These are phyloP conservation scores for Claviceps sp. DNA, from an alignment of 2,329 filamentous ascomycete genomes.

Conservation along the genomic window DNA sequence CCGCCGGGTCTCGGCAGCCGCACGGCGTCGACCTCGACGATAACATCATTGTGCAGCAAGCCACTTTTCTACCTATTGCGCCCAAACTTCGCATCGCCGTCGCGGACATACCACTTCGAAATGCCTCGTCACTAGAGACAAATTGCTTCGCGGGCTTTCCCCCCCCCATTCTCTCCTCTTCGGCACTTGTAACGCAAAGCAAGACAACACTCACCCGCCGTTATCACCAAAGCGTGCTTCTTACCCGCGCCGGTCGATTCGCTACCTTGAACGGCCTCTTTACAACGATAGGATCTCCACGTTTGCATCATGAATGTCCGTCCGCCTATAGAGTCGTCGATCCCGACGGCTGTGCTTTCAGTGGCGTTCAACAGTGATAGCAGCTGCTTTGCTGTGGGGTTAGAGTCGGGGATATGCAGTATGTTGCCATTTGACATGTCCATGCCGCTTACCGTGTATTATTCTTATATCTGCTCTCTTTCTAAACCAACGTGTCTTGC, in stretches of 20 bases:
- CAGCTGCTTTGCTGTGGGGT: constrained; percentile 74
- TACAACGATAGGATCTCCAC: background rate
- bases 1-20: background rate
- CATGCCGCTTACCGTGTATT: background rate
- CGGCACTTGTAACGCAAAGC: background rate
- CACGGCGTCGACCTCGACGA: background rate
- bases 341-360: constrained; percentile 63
- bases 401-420: constrained; percentile 80
- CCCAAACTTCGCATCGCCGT: background rate
- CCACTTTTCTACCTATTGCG: background rate
- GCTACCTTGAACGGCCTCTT: background rate
- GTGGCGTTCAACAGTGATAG: constrained; percentile 75
- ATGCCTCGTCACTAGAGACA: constrained; percentile 1
- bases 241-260: no score
- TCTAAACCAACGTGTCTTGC: background rate
- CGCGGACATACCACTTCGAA: background rate
- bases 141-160: background rate
- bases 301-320: constrained; percentile 69
- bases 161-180: background rate
- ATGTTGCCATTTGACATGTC: constrained; percentile 20
- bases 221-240: no score
- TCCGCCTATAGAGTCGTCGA: constrained; percentile 66
- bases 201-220: background rate
- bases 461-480: background rate
- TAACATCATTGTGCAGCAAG: background rate